Conservation (phyloP, 2,329 filamentous ascomycete species). For the Calonectria leucothoes region DNA sequence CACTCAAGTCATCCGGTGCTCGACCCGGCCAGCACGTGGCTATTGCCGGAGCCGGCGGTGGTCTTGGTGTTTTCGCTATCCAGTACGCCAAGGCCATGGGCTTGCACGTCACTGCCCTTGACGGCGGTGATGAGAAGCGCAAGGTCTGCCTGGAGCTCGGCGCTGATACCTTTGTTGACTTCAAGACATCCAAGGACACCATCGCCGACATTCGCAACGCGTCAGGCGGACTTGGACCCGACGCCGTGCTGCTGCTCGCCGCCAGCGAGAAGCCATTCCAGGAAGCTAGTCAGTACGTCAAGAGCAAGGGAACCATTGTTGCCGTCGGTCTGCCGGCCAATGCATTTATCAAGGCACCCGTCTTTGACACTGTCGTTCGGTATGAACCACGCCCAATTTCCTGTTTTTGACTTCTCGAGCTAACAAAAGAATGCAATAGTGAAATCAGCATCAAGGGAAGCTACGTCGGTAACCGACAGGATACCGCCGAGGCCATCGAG, state of each 20-base stretch:
- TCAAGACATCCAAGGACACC: slow-evolving; percentile 76
- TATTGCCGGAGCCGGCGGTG: slow-evolving; percentile 85
- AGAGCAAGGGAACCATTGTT: slow-evolving; percentile 81
- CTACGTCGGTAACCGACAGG: slow-evolving; percentile 90
- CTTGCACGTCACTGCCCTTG: slow-evolving; percentile 79
- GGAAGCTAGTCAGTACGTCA: slow-evolving; percentile 86
- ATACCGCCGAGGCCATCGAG: slow-evolving; percentile 86
- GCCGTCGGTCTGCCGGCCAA: slow-evolving; percentile 88
- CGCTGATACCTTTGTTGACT: slow-evolving; percentile 80
- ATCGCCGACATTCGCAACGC: slow-evolving; percentile 80
- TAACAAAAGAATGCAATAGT: slow-evolving; percentile 47
- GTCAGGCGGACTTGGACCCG: slow-evolving; percentile 80
- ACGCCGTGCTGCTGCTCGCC: slow-evolving; percentile 86
- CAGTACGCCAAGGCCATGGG: slow-evolving; percentile 94
- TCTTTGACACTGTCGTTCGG: slow-evolving; percentile 83
- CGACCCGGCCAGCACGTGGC: slow-evolving; percentile 80
- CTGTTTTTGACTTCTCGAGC: fast-evolving
- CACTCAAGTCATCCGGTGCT: slow-evolving; percentile 80
- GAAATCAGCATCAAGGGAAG: slow-evolving; percentile 91
- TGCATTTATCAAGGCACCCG: slow-evolving; percentile 82
- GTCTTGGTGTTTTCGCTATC: slow-evolving; percentile 78
- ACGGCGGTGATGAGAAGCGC: slow-evolving; percentile 84
- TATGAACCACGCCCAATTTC: not conserved
- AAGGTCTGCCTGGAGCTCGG: slow-evolving; percentile 77
- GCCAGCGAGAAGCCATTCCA: slow-evolving; percentile 92